A percentile compares a stretch with the other conserved stretches of the same genome.
phyloP scores from a whole-genome alignment of 1,139 yeast species.

The Blastobotrys niveus region DNA sequence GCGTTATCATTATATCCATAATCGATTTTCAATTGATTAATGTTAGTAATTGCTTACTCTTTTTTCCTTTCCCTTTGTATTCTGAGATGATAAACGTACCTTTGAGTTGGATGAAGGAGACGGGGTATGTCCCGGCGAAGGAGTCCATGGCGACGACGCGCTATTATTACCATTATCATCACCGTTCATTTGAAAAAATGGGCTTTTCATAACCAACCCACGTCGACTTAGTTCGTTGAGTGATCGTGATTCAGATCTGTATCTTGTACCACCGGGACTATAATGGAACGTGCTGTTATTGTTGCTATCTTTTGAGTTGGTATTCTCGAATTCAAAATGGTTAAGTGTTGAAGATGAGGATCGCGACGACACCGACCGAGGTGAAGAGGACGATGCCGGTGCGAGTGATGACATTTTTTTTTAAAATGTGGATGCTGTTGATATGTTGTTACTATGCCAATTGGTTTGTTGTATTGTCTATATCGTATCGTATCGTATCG shows the following conservation, averaged over 20 bases:
- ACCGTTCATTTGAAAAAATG: constrained; percentile 14
- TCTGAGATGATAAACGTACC: no score
- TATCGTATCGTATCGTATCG: no score
- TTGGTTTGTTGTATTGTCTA: no score
- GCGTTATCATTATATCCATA: no score
- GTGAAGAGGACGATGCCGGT: constrained; percentile 2
- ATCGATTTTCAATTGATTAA: no score
- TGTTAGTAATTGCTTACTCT: no score
- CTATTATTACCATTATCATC: no score
- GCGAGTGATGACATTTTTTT: background rate
- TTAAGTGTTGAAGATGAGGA: background rate
- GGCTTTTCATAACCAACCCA: constrained; percentile 17
- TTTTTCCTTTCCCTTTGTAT: no score
- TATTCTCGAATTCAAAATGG: constrained; percentile 3
- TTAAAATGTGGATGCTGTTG: no score
- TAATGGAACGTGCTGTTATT: background rate
- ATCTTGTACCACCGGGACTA: constrained; percentile 1
- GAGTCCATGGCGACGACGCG: background rate
- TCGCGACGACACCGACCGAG: constrained; percentile 1
- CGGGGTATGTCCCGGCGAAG: background rate
- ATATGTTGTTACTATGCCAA: no score
- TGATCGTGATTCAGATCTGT: background rate
- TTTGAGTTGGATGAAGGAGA: background rate
- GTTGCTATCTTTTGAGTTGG: no score
- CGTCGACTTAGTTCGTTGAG: constrained; percentile 15